These are phyloP conservation scores for Discostella stelligera DNA, from an alignment of 352 stramenopile genomes.

Conservation along the genomic window DNA sequence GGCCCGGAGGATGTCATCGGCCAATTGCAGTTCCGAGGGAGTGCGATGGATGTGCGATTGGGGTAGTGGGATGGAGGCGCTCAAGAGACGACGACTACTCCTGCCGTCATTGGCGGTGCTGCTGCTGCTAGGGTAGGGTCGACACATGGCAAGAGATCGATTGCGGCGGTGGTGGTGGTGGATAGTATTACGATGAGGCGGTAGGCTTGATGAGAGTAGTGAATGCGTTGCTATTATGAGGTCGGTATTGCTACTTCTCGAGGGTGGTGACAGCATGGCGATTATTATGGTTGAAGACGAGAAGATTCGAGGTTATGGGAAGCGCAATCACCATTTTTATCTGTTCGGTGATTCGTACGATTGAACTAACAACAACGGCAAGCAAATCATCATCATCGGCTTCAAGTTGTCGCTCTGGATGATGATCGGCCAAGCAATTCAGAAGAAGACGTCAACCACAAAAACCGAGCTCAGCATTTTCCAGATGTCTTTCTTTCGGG, in stretches of 20 bases:
- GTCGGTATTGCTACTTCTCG: background rate
- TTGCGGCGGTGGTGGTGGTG: background rate
- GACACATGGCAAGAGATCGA: background rate
- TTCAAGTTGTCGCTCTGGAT: no score
- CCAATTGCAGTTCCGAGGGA: slow-evolving; percentile 41
- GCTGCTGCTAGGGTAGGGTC: background rate
- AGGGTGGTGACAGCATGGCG: background rate
- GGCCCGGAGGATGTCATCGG: slow-evolving; percentile 28
- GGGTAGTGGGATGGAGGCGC: slow-evolving; percentile 27
- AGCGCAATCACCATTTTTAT: background rate
- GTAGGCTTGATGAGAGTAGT: background rate
- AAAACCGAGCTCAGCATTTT: no score
- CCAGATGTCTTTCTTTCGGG: no score
- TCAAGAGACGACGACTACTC: background rate
- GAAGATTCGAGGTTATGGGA: background rate
- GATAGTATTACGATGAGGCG: background rate
- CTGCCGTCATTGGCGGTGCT: background rate
- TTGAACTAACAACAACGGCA: no score
- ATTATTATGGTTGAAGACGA: background rate
- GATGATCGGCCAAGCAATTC: no score
- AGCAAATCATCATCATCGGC: no score
- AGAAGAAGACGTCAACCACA: no score
- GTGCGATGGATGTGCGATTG: slow-evolving; percentile 45
- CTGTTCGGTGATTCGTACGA: no score
- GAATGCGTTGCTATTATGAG: background rate